A percentile compares a stretch with the other conserved stretches of the same genome.
These are phyloP conservation scores for Mycoemilia scoparia DNA, from an alignment of 192 early-diverging fungal genomes.

Conservation along the genomic window DNA sequence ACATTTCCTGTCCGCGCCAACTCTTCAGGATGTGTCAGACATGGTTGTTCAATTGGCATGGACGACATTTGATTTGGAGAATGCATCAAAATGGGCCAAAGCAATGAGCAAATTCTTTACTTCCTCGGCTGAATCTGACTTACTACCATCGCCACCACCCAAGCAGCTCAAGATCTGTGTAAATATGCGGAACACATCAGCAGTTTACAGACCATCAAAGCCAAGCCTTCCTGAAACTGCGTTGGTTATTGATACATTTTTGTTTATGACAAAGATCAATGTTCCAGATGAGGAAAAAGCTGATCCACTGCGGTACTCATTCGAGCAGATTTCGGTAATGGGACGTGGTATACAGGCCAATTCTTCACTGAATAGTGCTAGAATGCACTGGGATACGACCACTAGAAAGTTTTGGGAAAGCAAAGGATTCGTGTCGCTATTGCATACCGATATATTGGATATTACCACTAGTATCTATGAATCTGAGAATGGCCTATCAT, in stretches of 20 bases:
- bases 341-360: too few relatives aligned
- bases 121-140: slow-evolving; percentile 20
- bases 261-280: too few relatives aligned
- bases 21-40: slow-evolving; percentile 22
- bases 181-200: slow-evolving; percentile 25
- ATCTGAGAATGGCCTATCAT: slow-evolving; percentile 16
- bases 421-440: slow-evolving; percentile 18
- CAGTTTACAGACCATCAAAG: slow-evolving; percentile 12
- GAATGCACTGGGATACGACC: too few relatives aligned
- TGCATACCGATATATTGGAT: slow-evolving; percentile 29
- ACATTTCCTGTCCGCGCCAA: slow-evolving; percentile 25
- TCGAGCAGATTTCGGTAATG: too few relatives aligned
- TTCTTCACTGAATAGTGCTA: too few relatives aligned
- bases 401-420: slow-evolving; percentile 27
- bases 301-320: too few relatives aligned
- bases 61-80: slow-evolving; percentile 23
- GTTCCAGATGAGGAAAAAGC: too few relatives aligned
- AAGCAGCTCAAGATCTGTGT: slow-evolving; percentile 27
- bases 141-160: slow-evolving; percentile 29
- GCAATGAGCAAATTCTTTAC: slow-evolving; percentile 26
- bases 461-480: slow-evolving; percentile 15
- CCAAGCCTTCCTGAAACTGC: too few relatives aligned
- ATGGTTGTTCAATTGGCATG: slow-evolving; percentile 23
- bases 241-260: too few relatives aligned
- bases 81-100: slow-evolving; percentile 17